Evolutionary conservation across 1,139 yeast species (phyloP).

Genomic region (Candida pseudocylindracea): DNA sequence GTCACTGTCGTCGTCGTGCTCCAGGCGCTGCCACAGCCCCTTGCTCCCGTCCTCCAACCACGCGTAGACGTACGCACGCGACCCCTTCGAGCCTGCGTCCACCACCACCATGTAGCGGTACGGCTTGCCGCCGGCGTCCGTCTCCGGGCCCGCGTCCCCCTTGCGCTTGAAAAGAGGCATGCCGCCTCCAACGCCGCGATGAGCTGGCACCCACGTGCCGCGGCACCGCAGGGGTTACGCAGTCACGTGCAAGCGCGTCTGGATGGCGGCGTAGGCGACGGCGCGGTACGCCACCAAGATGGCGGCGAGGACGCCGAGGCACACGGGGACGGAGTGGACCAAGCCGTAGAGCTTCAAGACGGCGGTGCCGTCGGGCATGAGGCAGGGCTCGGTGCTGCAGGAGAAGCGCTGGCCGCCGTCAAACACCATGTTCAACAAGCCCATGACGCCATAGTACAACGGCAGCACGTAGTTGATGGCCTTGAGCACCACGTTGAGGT

Average conservation of each 20-base stretch:
- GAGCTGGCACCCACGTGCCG: too few relatives aligned
- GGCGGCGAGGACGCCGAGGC: too few relatives aligned
- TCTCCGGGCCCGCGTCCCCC: not conserved
- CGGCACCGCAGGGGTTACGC: too few relatives aligned
- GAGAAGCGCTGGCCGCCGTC: conserved; percentile 9
- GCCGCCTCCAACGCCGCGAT: not conserved
- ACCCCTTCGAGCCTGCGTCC: conserved; percentile 73
- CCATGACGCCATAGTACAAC: conserved; percentile 42
- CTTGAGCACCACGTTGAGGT: conserved; percentile 44
- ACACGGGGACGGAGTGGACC: too few relatives aligned
- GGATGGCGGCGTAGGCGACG: too few relatives aligned
- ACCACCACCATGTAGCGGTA: conserved; percentile 50
- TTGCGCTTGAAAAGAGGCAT: not conserved
- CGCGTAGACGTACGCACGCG: conserved; percentile 50
- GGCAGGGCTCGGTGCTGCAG: conserved; percentile 5
- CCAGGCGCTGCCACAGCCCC: conserved; percentile 1
- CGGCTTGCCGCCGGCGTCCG: conserved; percentile 8
- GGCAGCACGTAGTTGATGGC: conserved; percentile 62
- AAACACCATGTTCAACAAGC: conserved; percentile 21
- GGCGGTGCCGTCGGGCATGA: too few relatives aligned
- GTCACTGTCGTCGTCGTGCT: conserved; percentile 3
- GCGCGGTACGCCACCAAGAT: too few relatives aligned
- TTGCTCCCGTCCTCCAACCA: conserved; percentile 24
- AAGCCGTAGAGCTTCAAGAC: too few relatives aligned
- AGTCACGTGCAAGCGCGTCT: too few relatives aligned